phyloP scores from a whole-genome alignment of 768 basidiomycete genomes.

The Tylopilus subfusipes region DNA sequence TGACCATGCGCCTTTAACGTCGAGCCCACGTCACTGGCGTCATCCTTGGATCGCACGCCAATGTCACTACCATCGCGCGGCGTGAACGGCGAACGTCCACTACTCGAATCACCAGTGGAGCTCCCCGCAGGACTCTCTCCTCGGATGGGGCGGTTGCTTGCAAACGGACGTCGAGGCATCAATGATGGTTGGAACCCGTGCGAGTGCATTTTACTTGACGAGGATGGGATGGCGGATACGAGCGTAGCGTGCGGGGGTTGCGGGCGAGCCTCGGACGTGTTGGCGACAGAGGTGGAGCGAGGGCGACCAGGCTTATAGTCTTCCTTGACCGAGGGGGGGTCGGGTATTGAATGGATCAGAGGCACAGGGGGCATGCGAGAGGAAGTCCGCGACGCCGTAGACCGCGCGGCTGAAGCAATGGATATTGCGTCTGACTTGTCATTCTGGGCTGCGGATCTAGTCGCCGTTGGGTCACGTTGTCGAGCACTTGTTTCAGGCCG shows the following conservation, averaged over 20 bases:
- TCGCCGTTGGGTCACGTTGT: constrained; percentile 7
- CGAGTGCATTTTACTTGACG: constrained; percentile 23
- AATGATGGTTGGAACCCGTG: constrained; percentile 23
- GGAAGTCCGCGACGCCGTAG: constrained; percentile 20
- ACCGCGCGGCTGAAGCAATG: constrained; percentile 19
- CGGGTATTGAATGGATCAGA: constrained; percentile 31
- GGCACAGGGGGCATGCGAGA: constrained; percentile 29
- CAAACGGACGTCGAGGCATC: constrained; percentile 56
- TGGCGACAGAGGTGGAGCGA: constrained; percentile 7
- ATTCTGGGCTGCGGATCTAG: constrained; percentile 7
- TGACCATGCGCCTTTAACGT: constrained; percentile 35
- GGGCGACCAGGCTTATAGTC: constrained; percentile 13
- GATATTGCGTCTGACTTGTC: constrained; percentile 31
- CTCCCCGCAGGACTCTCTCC: constrained; percentile 71
- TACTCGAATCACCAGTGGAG: constrained; percentile 83
- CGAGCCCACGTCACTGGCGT: constrained; percentile 22
- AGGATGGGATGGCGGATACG: constrained; percentile 6
- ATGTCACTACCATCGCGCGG: constrained; percentile 76
- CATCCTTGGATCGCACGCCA: constrained; percentile 21
- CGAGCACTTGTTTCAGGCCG: constrained; percentile 16
- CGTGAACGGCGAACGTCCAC: constrained; percentile 69
- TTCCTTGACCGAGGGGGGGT: constrained; percentile 31
- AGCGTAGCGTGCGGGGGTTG: constrained; percentile 9
- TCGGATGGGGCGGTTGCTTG: constrained; percentile 31
- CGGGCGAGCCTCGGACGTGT: constrained; percentile 11